These are phyloP conservation scores for Sarocladium oryzae DNA, from an alignment of 2,329 filamentous ascomycete species.

Conservation along the genomic window DNA sequence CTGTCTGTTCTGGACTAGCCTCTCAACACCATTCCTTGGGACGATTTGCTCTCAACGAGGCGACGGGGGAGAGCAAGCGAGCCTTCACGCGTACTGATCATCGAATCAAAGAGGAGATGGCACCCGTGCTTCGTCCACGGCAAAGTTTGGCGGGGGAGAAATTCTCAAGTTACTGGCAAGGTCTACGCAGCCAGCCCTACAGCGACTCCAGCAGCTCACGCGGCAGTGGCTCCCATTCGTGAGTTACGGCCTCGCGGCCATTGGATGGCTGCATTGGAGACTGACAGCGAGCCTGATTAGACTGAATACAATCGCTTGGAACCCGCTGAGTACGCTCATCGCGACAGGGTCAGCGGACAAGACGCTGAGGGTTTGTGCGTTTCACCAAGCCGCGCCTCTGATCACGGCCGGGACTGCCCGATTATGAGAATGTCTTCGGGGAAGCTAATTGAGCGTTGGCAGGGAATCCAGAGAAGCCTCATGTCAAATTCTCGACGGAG, in stretches of 20 bases:
- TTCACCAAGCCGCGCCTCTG: too few relatives aligned
- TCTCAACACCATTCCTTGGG: background rate
- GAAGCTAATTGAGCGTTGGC: background rate
- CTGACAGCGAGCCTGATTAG: too few relatives aligned
- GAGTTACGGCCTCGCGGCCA: constrained; percentile 12
- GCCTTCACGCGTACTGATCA: too few relatives aligned
- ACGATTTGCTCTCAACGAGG: too few relatives aligned
- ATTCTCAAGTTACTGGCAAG: constrained; percentile 60
- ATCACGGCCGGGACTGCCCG: too few relatives aligned
- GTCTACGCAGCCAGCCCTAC: constrained; percentile 66
- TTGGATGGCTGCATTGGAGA: too few relatives aligned
- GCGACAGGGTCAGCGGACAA: constrained; percentile 71
- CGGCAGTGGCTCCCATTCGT: constrained; percentile 26
- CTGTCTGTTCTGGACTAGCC: background rate
- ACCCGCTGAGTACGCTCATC: constrained; percentile 73
- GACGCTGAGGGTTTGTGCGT: constrained; percentile 66
- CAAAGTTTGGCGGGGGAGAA: constrained; percentile 61
- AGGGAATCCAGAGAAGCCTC: constrained; percentile 72
- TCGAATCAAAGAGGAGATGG: constrained; percentile 32
- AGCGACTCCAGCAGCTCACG: constrained; percentile 51
- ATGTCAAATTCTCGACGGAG: constrained; percentile 69
- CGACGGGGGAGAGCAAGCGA: too few relatives aligned
- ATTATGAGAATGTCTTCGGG: too few relatives aligned
- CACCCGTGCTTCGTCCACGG: constrained; percentile 36
- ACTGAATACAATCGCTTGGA: constrained; percentile 81